phyloP scores from a whole-genome alignment of 2,329 filamentous ascomycete species.

The Beauveria sp. region DNA sequence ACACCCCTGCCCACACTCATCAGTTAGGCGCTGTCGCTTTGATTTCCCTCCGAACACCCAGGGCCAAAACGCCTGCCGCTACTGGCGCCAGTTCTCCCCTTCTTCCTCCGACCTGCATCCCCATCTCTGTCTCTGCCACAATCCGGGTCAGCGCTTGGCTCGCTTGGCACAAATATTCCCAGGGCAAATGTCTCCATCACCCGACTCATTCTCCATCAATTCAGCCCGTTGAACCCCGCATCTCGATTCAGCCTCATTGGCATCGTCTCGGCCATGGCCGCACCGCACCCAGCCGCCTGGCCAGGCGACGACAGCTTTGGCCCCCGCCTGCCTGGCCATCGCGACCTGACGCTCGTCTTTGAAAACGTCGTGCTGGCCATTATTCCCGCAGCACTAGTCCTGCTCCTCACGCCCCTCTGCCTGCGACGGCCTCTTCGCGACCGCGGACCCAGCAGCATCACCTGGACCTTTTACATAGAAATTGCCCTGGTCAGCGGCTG shows the following conservation, averaged over 20 bases:
- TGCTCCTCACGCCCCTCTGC: neutral
- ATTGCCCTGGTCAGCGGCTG: neutral
- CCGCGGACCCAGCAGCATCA: neutral
- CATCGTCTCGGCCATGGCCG: neutral
- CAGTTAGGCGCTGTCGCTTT: too few relatives aligned
- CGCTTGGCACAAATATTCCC: neutral
- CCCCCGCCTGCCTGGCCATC: neutral
- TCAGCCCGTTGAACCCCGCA: neutral
- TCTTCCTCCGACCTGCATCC: neutral
- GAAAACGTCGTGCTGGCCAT: neutral
- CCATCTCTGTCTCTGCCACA: neutral
- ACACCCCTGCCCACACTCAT: too few relatives aligned
- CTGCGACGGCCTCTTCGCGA: neutral
- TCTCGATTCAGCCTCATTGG: neutral
- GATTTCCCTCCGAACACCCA: neutral
- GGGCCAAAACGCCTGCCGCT: neutral
- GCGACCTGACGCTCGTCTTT: conserved; percentile 2
- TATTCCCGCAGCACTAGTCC: neutral
- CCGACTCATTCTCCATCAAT: neutral
- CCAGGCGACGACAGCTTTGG: neutral
- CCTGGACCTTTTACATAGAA: neutral
- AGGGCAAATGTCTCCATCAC: neutral
- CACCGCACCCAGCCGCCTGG: neutral
- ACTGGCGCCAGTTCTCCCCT: neutral
- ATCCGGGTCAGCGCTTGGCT: neutral